Conservation (phyloP, 805 yeast genomes). For the Lipomyces spencermartinsiae region DNA sequence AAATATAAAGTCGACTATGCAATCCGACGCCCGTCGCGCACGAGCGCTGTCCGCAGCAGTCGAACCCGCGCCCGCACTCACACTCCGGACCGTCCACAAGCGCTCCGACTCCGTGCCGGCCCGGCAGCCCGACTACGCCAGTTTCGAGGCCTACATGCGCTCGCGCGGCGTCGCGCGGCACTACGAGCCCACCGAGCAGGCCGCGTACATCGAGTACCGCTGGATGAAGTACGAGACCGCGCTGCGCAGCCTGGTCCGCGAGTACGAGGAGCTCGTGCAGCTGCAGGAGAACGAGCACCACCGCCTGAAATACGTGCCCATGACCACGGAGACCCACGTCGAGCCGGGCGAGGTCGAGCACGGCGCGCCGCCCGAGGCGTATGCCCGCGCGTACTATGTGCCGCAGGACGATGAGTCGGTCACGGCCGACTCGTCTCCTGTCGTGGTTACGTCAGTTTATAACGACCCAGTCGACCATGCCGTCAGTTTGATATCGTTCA, state of each 20-base stretch:
- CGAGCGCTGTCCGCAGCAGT: neutral
- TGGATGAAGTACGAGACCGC: conserved; percentile 4
- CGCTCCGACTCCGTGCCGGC: conserved; percentile 1
- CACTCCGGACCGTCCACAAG: neutral
- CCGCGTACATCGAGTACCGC: neutral
- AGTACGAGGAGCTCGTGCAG: neutral
- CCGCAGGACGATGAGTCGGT: neutral
- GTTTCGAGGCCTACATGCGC: conserved; percentile 1
- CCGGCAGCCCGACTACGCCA: conserved; percentile 2
- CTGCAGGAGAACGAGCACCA: neutral
- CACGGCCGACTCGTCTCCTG: neutral
- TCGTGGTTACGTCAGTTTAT: neutral
- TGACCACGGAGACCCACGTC: neutral
- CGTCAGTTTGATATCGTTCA: neutral
- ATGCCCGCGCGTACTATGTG: neutral
- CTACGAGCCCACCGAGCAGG: neutral
- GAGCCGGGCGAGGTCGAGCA: neutral
- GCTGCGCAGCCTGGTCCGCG: neutral
- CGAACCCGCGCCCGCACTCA: neutral
- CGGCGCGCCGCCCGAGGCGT: neutral
- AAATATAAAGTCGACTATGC: neutral
- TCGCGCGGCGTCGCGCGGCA: neutral
- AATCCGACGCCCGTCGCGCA: neutral
- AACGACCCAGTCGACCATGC: neutral
- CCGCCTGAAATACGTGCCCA: neutral